A percentile compares a stretch with the other conserved stretches of the same genome.
phyloP scores from a whole-genome alignment of 148 eudicot genomes.

The Chenopodium berlandieri region DNA sequence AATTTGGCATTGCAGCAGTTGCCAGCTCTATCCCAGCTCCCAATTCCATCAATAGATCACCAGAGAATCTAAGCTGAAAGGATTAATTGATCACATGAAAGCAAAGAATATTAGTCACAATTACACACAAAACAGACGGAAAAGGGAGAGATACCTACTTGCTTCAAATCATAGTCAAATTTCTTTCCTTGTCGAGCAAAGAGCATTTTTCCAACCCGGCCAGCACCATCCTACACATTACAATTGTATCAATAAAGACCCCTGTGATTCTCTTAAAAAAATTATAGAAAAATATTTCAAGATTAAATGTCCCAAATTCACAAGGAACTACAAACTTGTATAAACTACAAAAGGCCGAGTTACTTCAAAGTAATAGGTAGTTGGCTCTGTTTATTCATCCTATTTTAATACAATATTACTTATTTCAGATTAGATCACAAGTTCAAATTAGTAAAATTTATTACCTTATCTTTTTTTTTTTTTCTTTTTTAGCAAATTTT shows the following conservation, averaged over 20 bases:
- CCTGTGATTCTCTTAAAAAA: not conserved
- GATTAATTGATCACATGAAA: constrained; percentile 13
- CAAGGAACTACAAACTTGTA: not conserved
- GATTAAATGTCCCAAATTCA: not conserved
- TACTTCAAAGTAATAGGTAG: not conserved
- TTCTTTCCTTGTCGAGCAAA: constrained; percentile 96
- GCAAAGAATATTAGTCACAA: not conserved
- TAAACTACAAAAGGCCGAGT: not conserved
- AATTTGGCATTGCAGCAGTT: constrained; percentile 90
- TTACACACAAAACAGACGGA: not conserved
- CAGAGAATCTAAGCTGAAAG: constrained; percentile 84
- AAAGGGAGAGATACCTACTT: constrained; percentile 43
- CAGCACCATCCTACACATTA: constrained; percentile 84
- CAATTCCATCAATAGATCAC: constrained; percentile 93
- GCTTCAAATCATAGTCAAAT: constrained; percentile 96
- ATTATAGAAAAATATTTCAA: not conserved
- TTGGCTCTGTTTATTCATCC: not conserved
- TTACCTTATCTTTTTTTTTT: too few species aligned
- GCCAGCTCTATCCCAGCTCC: constrained; percentile 98
- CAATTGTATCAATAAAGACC: constrained; percentile 15
- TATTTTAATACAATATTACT: too few species aligned
- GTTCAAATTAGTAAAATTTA: too few species aligned
- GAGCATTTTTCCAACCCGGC: constrained; percentile 96
- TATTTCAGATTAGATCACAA: too few species aligned
- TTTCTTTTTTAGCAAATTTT: too few species aligned